These are phyloP conservation scores for Xylaria longipes DNA, from an alignment of 495 filamentous ascomycete genomes.

Conservation along the genomic window DNA sequence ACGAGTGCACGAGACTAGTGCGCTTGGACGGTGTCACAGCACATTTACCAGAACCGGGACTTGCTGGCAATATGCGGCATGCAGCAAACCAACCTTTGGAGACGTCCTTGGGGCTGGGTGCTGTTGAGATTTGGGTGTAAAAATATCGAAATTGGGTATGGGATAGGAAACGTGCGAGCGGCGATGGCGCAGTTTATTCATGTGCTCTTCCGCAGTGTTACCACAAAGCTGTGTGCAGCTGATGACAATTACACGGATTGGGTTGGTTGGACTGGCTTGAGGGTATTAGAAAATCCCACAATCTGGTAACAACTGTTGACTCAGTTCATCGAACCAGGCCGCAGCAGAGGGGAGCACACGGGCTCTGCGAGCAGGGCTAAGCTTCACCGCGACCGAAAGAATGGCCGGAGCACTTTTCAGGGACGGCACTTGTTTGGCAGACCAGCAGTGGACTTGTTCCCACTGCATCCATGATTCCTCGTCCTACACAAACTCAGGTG, in stretches of 20 bases:
- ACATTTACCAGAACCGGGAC: neutral
- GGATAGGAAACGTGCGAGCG: neutral
- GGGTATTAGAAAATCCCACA: neutral
- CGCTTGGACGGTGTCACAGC: neutral
- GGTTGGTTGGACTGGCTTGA: conserved; percentile 7
- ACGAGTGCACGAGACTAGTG: neutral
- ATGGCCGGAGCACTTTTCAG: conserved; percentile 31
- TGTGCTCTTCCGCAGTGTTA: conserved; percentile 8
- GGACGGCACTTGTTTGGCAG: conserved; percentile 25
- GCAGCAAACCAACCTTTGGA: neutral
- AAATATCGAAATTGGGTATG: neutral
- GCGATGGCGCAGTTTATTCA: conserved; percentile 7
- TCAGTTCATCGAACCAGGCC: conserved; percentile 26
- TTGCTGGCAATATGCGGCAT: neutral
- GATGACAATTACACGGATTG: neutral
- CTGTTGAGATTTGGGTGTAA: neutral
- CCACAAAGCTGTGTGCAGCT: conserved; percentile 17
- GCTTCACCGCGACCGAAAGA: conserved; percentile 32
- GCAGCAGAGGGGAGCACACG: conserved; percentile 32
- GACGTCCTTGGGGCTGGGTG: neutral
- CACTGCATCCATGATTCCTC: conserved; percentile 31
- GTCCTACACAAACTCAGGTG: conserved; percentile 38
- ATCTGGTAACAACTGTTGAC: neutral
- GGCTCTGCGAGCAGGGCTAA: conserved; percentile 28
- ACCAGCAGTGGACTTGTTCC: conserved; percentile 31